Base-by-base conservation (phyloP, 805 yeast species). In the Kodamaea kakaduensis region DNA sequence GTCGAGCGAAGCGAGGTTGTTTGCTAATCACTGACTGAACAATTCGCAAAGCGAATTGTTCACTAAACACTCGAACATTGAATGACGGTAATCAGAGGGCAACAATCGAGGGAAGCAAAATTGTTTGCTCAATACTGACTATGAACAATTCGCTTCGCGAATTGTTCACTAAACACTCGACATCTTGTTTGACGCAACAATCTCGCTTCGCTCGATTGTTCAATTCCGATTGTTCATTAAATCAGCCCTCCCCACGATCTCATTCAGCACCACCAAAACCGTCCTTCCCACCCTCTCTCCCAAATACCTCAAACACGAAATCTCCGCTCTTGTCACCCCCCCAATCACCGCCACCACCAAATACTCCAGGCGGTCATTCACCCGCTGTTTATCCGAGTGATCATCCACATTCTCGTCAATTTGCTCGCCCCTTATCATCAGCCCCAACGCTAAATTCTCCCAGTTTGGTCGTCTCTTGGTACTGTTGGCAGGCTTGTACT, bases 321-420 rank as follows among this genome's bases (percentile, higher is more conserved):
- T 65, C 56, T 90, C 98, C 6, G 93, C 78, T 52, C 84, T 70
- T 0, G 97, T 86, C 6, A 89, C 63, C 0, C 98, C 97, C 9
- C 97, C 97, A 25, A 89, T 50, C 42, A 82, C 59, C 6, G 78
- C 74, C 34, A 85, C 46, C 41, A 86, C 50, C 40, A 58, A 36
- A 52, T 59, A 36, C 36, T 60, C 51, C 23, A 26, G 25, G 23
- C 26, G 17, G 17, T 36, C 39, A 18, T 36, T 31, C 19, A 17
- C 23, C 5, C 39, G 20, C 25, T 30, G 32, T 17, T 25, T 30
- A 17, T 36, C 39, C 5, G 35, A 31, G 9, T 25, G 31, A 35
- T 55, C 61, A 30, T 53, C 50, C 2, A 63, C n/a, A 37, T 62
- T 61, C n/a, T 59, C 37, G 51, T 65, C 72, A 12, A 55, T 45